Evolutionary conservation across 257 asterid genomes (phyloP).

Genomic region (Plectranthus barbatus): DNA sequence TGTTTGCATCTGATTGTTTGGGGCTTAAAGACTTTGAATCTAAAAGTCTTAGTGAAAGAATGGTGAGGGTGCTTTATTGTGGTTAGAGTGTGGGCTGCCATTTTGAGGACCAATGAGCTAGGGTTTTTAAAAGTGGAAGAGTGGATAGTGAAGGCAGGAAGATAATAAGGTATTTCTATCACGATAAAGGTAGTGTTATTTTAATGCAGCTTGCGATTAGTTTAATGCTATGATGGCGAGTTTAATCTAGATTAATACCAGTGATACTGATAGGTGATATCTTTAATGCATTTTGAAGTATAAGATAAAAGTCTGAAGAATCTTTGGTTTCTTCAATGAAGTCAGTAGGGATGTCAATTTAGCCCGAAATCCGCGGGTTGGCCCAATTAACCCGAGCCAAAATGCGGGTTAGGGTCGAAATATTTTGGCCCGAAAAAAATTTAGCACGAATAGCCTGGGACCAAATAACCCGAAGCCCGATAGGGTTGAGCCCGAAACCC

Average conservation of each 20-base stretch:
- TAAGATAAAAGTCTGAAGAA: conserved; percentile 5
- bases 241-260: conserved; percentile 5
- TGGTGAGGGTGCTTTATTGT: conserved; percentile 34
- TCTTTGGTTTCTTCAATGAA: conserved; percentile 16
- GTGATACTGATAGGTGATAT: not conserved
- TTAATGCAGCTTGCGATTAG: not conserved
- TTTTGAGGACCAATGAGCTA: conserved; percentile 13
- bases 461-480: too few relatives aligned
- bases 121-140: conserved; percentile 19
- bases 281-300: conserved; percentile 1
- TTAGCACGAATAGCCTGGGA: too few relatives aligned
- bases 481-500: too few relatives aligned
- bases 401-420: too few relatives aligned
- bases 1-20: conserved; percentile 15
- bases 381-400: too few relatives aligned
- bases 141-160: not conserved
- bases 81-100: conserved; percentile 42
- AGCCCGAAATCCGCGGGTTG: too few relatives aligned
- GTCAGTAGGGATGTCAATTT: too few relatives aligned
- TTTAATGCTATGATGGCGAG: not conserved
- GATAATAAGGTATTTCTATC: not conserved
- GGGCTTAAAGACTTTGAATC: conserved; percentile 11
- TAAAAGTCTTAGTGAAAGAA: conserved; percentile 24
- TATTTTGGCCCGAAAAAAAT: too few relatives aligned
- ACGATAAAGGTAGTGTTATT: too few relatives aligned